Evolutionary conservation across 805 yeast species (phyloP).

Genomic region (Monosporozyma servazzii): DNA sequence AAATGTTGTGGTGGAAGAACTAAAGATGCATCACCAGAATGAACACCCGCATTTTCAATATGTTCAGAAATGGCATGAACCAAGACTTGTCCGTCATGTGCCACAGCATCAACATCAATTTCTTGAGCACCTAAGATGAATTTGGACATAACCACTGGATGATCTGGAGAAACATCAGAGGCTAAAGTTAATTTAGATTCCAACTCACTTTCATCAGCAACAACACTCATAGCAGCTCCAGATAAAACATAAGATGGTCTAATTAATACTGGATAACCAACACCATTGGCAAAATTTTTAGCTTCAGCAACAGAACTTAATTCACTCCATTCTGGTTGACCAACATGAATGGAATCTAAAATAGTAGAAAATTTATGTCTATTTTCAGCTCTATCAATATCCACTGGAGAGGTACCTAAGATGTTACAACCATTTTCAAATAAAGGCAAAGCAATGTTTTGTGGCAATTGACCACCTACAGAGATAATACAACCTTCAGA

Average conservation of each 20-base stretch:
- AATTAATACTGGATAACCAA: slow-evolving; percentile 90
- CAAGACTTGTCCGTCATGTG: slow-evolving; percentile 74
- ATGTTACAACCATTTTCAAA: slow-evolving; percentile 79
- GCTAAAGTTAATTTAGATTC: slow-evolving; percentile 79
- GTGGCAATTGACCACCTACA: slow-evolving; percentile 97
- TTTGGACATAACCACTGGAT: slow-evolving; percentile 95
- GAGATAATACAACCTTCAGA: slow-evolving; percentile 89
- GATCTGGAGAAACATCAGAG: slow-evolving; percentile 86
- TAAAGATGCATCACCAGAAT: slow-evolving; percentile 96
- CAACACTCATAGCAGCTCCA: slow-evolving; percentile 98
- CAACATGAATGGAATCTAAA: slow-evolving; percentile 84
- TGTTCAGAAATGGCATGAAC: slow-evolving; percentile 97
- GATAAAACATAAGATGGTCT: slow-evolving; percentile 96
- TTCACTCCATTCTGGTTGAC: slow-evolving; percentile 98
- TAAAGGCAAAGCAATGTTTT: slow-evolving; percentile 83
- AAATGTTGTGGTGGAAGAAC: slow-evolving; percentile 85
- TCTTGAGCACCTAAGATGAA: slow-evolving; percentile 94
- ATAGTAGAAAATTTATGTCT: slow-evolving; percentile 95
- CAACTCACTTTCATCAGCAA: slow-evolving; percentile 67
- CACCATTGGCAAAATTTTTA: slow-evolving; percentile 70
- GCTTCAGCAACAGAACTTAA: slow-evolving; percentile 81
- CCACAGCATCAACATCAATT: slow-evolving; percentile 96
- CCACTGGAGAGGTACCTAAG: slow-evolving; percentile 88
- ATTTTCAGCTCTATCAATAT: slow-evolving; percentile 95
- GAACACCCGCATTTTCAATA: slow-evolving; percentile 97